Percentiles rank a stretch among this genome's conserved stretches.
phyloP scores from a whole-genome alignment of 2,329 filamentous ascomycete genomes.

The Lanzia echinophila region DNA sequence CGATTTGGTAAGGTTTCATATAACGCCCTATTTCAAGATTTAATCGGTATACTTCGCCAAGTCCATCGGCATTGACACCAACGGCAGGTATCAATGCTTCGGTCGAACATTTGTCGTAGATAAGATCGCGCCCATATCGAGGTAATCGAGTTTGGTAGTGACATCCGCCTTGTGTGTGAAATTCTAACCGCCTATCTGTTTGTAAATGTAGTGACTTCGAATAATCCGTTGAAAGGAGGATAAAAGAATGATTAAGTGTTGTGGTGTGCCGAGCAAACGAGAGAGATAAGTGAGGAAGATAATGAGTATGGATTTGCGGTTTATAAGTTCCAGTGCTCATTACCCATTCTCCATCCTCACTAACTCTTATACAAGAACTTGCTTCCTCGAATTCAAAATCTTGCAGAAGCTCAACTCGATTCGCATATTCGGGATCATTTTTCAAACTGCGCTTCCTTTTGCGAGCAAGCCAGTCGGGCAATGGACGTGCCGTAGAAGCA shows the following conservation, averaged over 20 bases:
- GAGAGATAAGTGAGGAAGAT: slow-evolving; percentile 86
- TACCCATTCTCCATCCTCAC: slow-evolving; percentile 94
- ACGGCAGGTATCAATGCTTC: slow-evolving; percentile 85
- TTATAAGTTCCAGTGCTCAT: slow-evolving; percentile 83
- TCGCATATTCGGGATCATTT: slow-evolving; percentile 86
- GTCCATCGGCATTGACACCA: slow-evolving; percentile 76
- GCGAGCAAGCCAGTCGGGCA: slow-evolving; percentile 92
- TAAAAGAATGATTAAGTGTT: slow-evolving; percentile 84
- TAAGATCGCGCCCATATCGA: slow-evolving; percentile 82
- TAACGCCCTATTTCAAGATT: slow-evolving; percentile 90
- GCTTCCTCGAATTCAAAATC: slow-evolving; percentile 98
- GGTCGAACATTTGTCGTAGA: slow-evolving; percentile 74
- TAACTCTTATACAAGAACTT: slow-evolving; percentile 80
- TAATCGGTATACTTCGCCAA: slow-evolving; percentile 86
- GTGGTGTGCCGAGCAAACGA: slow-evolving; percentile 90
- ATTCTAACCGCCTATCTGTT: slow-evolving; percentile 82
- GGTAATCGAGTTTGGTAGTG: slow-evolving; percentile 88
- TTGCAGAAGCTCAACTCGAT: slow-evolving; percentile 87
- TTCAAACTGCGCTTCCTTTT: slow-evolving; percentile 88
- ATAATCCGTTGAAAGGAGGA: slow-evolving; percentile 83
- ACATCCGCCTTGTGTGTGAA: slow-evolving; percentile 82
- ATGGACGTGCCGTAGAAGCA: slow-evolving; percentile 74
- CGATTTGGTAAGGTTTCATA: slow-evolving; percentile 88
- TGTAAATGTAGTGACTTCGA: slow-evolving; percentile 93
- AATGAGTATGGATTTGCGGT: slow-evolving; percentile 90